Evolutionary conservation across 164 flowering plant genomes (phyloP).

Genomic region (Echeveria elegans): DNA sequence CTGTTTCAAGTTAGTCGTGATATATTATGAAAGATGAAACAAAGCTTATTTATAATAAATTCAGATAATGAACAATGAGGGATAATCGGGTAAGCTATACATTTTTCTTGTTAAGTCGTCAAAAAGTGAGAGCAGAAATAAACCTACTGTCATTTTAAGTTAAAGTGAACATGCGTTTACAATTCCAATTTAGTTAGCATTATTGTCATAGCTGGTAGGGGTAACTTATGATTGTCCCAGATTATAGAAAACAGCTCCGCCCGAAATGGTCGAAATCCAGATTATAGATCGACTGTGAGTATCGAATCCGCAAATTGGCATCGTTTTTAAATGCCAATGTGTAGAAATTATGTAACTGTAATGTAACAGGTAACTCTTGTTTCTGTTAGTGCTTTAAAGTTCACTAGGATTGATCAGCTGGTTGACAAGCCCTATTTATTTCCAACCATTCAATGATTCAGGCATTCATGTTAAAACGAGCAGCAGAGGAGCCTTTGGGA

Average conservation of each 20-base stretch:
- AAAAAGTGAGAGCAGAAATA: neutral
- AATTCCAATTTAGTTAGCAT: no score
- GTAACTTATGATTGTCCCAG: no score
- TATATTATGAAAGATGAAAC: neutral
- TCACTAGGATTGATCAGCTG: neutral
- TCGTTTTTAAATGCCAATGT: neutral
- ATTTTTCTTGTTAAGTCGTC: no score
- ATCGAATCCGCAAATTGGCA: neutral
- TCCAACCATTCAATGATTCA: slow-evolving; percentile 14
- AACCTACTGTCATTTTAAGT: no score
- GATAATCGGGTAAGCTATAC: no score
- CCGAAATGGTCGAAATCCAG: neutral
- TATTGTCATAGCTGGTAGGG: no score
- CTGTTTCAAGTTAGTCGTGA: neutral
- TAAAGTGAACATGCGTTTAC: no score
- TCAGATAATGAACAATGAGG: neutral
- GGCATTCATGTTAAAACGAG: slow-evolving; percentile 94
- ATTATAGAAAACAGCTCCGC: no score
- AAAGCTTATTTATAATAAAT: no score
- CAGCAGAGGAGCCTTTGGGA: slow-evolving; percentile 91
- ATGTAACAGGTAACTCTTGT: neutral
- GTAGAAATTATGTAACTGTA: neutral
- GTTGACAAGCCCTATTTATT: neutral
- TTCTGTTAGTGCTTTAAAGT: neutral
- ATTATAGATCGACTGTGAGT: neutral